Percentiles rank a stretch among this genome's conserved stretches.
phyloP scores from a whole-genome alignment of 176 grass and related monocot genomes.

The Cenchrus americanus region DNA sequence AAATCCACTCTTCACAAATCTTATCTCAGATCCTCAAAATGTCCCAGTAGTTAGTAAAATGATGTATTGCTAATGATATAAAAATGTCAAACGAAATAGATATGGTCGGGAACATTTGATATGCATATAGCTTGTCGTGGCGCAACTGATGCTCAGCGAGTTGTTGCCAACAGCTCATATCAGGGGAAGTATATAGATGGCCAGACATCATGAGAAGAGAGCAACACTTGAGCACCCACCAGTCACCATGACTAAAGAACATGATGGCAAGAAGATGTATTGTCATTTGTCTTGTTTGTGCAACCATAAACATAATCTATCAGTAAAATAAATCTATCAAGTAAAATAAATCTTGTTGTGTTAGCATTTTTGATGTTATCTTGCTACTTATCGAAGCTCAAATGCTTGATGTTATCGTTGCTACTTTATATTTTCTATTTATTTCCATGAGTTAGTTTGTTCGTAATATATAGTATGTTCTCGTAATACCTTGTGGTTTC shows the following conservation, averaged over 20 bases:
- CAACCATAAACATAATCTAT: too few species aligned
- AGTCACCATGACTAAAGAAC: background rate
- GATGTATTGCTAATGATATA: background rate
- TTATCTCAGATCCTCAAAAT: conserved; percentile 32
- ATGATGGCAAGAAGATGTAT: background rate
- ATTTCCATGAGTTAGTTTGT: too few species aligned
- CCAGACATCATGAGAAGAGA: conserved; percentile 2
- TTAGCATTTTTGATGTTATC: too few species aligned
- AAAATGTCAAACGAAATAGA: background rate
- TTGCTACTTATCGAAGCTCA: too few species aligned
- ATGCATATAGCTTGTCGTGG: background rate
- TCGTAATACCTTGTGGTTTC: too few species aligned
- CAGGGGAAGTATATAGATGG: background rate
- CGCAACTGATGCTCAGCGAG: background rate
- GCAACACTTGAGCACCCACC: background rate
- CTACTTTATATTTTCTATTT: too few species aligned
- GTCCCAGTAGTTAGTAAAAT: conserved; percentile 4
- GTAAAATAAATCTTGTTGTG: too few species aligned
- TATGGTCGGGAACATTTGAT: background rate
- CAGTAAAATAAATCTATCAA: too few species aligned
- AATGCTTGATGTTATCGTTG: too few species aligned
- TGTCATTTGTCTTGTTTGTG: too few species aligned
- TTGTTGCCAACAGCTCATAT: conserved; percentile 24
- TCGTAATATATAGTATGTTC: too few species aligned
- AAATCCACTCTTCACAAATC: conserved; percentile 28